Conservation (phyloP, 108 stramenopile species). For the Fistulifera solaris region DNA sequence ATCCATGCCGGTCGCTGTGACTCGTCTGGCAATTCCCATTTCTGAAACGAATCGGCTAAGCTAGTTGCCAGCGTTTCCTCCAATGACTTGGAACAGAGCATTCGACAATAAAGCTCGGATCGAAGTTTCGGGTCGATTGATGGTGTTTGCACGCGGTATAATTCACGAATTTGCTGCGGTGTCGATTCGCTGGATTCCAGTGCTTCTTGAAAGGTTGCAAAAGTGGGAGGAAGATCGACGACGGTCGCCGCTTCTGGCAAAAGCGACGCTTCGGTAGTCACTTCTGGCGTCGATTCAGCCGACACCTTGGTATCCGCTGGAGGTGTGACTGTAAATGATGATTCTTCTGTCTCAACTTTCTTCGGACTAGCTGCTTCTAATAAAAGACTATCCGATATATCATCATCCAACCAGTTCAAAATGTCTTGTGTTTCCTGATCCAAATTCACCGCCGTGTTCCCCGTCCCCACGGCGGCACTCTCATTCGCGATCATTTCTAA, state of each 20-base stretch:
- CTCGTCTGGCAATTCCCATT: slow-evolving; percentile 20
- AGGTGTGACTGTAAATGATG: not conserved
- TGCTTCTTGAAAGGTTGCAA: slow-evolving; percentile 30
- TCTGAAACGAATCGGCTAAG: slow-evolving; percentile 35
- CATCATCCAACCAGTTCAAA: slow-evolving; percentile 71
- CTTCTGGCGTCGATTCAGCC: not conserved
- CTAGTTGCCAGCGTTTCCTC: slow-evolving; percentile 22
- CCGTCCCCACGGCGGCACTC: not conserved
- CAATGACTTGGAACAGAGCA: slow-evolving; percentile 31
- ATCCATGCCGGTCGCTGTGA: not conserved
- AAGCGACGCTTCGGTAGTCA: not conserved
- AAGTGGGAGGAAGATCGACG: slow-evolving; percentile 11
- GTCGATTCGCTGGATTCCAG: slow-evolving; percentile 22
- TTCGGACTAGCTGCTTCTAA: slow-evolving; percentile 1
- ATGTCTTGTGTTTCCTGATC: slow-evolving; percentile 65
- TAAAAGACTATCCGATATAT: slow-evolving; percentile 11
- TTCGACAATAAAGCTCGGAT: slow-evolving; percentile 31
- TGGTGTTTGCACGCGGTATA: slow-evolving; percentile 2
- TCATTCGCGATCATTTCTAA: not conserved
- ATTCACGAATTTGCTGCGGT: slow-evolving; percentile 18
- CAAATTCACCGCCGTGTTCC: not conserved
- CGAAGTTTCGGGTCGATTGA: slow-evolving; percentile 11
- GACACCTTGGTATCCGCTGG: not conserved
- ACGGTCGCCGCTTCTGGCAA: slow-evolving; percentile 5
- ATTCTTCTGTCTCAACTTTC: slow-evolving; percentile 13